Percentiles rank a stretch among this genome's conserved stretches.
These are phyloP conservation scores for Colletotrichum horii DNA, from an alignment of 2,329 filamentous ascomycete genomes.

Conservation along the genomic window DNA sequence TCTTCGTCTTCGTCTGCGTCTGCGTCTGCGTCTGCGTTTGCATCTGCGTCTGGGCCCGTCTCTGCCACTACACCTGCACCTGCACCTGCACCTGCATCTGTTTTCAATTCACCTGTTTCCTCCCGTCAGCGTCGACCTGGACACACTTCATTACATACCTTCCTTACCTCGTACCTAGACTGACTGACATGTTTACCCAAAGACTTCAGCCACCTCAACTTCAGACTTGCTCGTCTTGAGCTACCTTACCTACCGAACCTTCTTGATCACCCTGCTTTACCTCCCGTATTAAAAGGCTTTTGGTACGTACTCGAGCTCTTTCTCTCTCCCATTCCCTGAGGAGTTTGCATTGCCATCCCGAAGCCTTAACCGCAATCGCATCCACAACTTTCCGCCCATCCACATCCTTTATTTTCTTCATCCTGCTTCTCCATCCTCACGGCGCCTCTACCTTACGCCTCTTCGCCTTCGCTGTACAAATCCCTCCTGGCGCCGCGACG, in stretches of 20 bases:
- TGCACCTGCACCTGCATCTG: neutral
- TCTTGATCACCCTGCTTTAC: neutral
- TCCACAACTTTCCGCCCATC: neutral
- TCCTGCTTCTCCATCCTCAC: conserved; percentile 12
- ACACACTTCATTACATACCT: neutral
- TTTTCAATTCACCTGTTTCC: neutral
- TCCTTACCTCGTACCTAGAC: neutral
- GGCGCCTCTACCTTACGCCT: neutral
- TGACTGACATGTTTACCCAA: neutral
- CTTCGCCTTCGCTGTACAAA: conserved; percentile 12
- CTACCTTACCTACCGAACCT: neutral
- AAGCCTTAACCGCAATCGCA: neutral
- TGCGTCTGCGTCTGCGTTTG: neutral
- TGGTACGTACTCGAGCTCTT: neutral
- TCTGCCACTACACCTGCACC: neutral
- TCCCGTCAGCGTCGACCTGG: neutral
- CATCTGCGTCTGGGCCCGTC: neutral
- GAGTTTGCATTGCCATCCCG: neutral
- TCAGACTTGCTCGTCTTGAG: neutral
- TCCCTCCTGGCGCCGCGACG: conserved; percentile 22
- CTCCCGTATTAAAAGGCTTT: neutral
- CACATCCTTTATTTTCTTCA: neutral
- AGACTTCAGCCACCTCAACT: neutral
- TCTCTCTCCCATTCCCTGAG: neutral
- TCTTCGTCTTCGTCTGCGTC: neutral